Evolutionary conservation across 2,329 filamentous ascomycete genomes (phyloP), one percentile per base, ranked within the genome.

Genomic region (Botrytis galanthina): DNA sequence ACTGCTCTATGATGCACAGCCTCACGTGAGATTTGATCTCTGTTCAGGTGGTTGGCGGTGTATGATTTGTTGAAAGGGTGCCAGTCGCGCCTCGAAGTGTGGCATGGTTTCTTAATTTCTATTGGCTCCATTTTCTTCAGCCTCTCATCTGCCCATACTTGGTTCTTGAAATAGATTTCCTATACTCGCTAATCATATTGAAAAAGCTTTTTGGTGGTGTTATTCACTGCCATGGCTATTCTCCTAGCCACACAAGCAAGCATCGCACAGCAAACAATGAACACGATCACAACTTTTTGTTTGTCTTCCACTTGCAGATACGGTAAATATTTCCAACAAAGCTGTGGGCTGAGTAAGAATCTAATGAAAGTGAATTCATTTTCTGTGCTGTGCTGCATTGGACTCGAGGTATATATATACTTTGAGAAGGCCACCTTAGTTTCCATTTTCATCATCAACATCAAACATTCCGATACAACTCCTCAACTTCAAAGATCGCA

Each of bases 401-500:
- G 44, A 39, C 18, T 67, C 26, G 26, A 67, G 32, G 64, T 66
- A 71, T 66, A 66, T 66, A 66, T 64, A 63, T 54, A 66, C n/a
- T 44, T 32, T 29, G 32, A 22, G n/a, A 1, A 16, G 5, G 22
- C 46, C 12, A 26, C 20, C n/a, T 57, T 22, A 44, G 37, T 8
- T 37, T 22, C 12, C 4, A 57, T 12, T 39, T 54, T 32, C 59
- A 71, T 46, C 62, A 68, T 44, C 44, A 42, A 35, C 32, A 63
- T 39, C 22, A 54, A 29, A n/a, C 35, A 57, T 42, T 54, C 9
- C 14, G n/a, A 32, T 22, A 57, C 35, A 57, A 29, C 20, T 54
- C 3, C 35, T 57, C 16, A 29, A 29, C 22, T 54, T 35, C 20
- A 54, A 54, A 39, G 1, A 35, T 35, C 26, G n/a, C 32, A 54